Evolutionary conservation across 2,329 filamentous ascomycete genomes (phyloP), one percentile per base, ranked within the genome.

Genomic region (Fusarium bulbicola): DNA sequence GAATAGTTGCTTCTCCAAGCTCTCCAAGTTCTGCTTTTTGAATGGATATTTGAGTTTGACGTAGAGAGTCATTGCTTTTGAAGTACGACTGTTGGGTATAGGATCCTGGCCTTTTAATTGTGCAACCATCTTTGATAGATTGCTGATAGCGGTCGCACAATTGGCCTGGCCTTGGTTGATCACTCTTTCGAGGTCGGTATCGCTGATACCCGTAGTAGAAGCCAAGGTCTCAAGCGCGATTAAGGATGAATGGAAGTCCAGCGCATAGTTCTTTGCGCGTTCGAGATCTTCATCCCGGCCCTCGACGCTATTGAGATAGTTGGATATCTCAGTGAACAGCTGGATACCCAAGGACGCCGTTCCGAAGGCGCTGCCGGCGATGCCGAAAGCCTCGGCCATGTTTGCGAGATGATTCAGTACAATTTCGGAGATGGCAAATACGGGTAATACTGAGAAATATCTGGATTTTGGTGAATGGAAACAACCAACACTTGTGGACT

Each of bases 371-470:
- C 45, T 47, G 45, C 45, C 45, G 6, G 45, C 45, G 3, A 47
- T 21, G 9, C 45, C 45, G 1, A 47, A 47, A 11, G 45, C 45
- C 3, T 47, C 45, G 13, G 45, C 26, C 45, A 47, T 47, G 1
- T 7, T 21, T 9, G 13, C 0, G 5, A 28, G 8, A 8, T 4
- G 18, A 28, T 4, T 10, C 11, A 18, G 5, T 1, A 24, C 7
- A 43, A 13, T 4, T 24, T 24, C 5, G 0, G 24, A 10, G 13
- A 21, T 10, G 8, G 6, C 2, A 3, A 9, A 2, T 5, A 14
- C 0, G 24, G 43, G 26, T 4, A 21, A 21, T 6, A 7, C 1
- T 5, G 0, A 21, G 18, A 28, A 3, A 15, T 5, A 0, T 46
- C 6, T 28, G 18, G 9, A 7, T 0, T 7, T 28, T 15, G 18